Evolutionary conservation across 805 yeast genomes (phyloP), one percentile per base, ranked within the genome.

Genomic region (Kodamaea neixiangensis): DNA sequence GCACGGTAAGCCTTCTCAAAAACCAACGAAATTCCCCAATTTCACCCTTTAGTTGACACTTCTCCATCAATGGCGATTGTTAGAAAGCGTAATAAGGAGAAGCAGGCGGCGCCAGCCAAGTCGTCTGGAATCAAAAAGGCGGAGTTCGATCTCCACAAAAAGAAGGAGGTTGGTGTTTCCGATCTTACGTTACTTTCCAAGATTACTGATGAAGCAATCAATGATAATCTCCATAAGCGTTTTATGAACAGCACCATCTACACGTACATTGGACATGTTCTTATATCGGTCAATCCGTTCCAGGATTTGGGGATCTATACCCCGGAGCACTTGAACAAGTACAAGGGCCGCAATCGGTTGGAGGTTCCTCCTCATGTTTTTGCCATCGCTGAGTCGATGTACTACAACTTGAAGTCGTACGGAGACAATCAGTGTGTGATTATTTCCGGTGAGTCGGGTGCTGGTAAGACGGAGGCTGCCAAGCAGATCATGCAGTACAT

Each of bases 291-390:
- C 46, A 94, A 94, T 63, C 99, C 99, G 2, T 94, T 94, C 73
- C 83, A 91, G 57, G 99, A 94, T 67, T 75, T 94, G 63, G 99
- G 99, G 2, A 94, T 94, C 47, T 94, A 94, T 71, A 90, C 97
- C 6, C 87, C 83, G 46, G 85, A 83, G 18, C 84, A 85, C 1
- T 74, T 93, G 56, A 81, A 82, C 51, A 76, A 86, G 15, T 94
- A 94, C 65, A 83, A 85, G 67, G 97, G 97, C 54, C 91, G 92
- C 68, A 94, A 94, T 69, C 79, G 99, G 61, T 76, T 94, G 52
- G 99, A 94, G 71, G 97, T 88, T 22, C 96, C 98, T 14, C 99
- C 99, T 2, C 99, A 94, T 71, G 99, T 94, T 25, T 94, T 86
- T 70, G 97, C 98, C 48, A 91, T 94, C 62, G 99, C 99, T 9